Percentiles rank a stretch among this genome's conserved stretches.
Evolutionary conservation across 83 land plant species (phyloP).

Genomic region (Diphasiastrum complanatum): DNA sequence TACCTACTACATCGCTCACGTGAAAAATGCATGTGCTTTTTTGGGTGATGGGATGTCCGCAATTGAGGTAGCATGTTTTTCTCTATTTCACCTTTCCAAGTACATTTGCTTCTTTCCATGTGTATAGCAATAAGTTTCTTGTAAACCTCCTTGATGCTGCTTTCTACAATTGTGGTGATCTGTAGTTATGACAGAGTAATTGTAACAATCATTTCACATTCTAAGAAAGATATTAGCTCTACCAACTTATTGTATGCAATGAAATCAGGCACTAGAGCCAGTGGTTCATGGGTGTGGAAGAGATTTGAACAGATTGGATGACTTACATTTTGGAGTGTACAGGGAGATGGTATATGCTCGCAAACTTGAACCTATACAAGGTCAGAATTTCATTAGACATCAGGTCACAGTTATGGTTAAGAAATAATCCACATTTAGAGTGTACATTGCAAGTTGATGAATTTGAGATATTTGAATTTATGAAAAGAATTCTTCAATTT

Average conservation of each 20-base stretch:
- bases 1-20: slow-evolving; percentile 96
- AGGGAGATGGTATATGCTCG: slow-evolving; percentile 80
- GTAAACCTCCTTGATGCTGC: no score
- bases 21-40: slow-evolving; percentile 90
- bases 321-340: slow-evolving; percentile 78
- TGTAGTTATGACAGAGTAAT: no score
- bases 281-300: slow-evolving; percentile 90
- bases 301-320: slow-evolving; percentile 52
- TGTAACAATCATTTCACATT: no score
- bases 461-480: no score
- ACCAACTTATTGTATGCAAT: neutral
- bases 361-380: slow-evolving; percentile 72
- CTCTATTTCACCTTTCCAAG: neutral
- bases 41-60: slow-evolving; percentile 95
- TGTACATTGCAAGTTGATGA: no score
- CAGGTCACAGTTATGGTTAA: no score
- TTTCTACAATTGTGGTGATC: no score
- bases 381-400: slow-evolving; percentile 29
- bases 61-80: slow-evolving; percentile 59
- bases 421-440: no score
- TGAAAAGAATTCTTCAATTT: no score
- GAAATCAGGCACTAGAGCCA: slow-evolving; percentile 63
- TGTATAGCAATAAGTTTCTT: no score
- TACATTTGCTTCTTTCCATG: neutral
- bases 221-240: no score